Evolutionary conservation across 2,329 filamentous ascomycete genomes (phyloP).

Genomic region (Microcyclospora tardicrescens): DNA sequence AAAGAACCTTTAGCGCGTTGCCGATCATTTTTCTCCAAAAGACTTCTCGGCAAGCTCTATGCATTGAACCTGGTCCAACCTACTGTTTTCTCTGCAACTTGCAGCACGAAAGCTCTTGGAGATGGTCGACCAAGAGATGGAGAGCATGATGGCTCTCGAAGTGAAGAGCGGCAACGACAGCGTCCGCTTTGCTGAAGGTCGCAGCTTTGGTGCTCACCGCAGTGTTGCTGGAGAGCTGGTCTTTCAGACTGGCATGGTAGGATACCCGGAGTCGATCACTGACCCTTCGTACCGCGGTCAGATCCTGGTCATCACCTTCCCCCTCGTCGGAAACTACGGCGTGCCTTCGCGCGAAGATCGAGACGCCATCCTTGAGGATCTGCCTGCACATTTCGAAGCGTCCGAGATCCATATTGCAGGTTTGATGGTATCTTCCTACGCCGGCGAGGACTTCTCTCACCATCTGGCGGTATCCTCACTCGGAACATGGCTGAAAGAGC

Average conservation of each 20-base stretch:
- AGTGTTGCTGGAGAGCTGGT: conserved; percentile 93
- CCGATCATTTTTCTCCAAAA: no score
- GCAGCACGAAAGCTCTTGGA: conserved; percentile 4
- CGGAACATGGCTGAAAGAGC: conserved; percentile 90
- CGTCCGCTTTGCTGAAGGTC: conserved; percentile 62
- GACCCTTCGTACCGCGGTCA: conserved; percentile 83
- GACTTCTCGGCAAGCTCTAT: no score
- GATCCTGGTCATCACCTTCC: conserved; percentile 93
- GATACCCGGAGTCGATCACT: conserved; percentile 87
- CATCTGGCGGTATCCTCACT: conserved; percentile 82
- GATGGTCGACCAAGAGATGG: conserved; percentile 17
- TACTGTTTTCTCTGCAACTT: no score
- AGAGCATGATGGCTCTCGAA: conserved; percentile 59
- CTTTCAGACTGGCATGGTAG: conserved; percentile 99
- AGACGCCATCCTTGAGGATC: conserved; percentile 71
- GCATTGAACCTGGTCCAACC: no score
- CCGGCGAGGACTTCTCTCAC: conserved; percentile 91
- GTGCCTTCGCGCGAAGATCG: conserved; percentile 76
- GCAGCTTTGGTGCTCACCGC: conserved; percentile 91
- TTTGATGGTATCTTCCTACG: conserved; percentile 80
- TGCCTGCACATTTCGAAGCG: conserved; percentile 89
- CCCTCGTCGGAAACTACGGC: conserved; percentile 92
- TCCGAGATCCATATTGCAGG: conserved; percentile 87
- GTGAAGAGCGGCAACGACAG: conserved; percentile 67
- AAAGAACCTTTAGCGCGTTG: no score